A percentile compares a stretch with the other conserved stretches of the same genome.
Conservation (phyloP, 805 yeast genomes). For the Hanseniaspora valbyensis region DNA sequence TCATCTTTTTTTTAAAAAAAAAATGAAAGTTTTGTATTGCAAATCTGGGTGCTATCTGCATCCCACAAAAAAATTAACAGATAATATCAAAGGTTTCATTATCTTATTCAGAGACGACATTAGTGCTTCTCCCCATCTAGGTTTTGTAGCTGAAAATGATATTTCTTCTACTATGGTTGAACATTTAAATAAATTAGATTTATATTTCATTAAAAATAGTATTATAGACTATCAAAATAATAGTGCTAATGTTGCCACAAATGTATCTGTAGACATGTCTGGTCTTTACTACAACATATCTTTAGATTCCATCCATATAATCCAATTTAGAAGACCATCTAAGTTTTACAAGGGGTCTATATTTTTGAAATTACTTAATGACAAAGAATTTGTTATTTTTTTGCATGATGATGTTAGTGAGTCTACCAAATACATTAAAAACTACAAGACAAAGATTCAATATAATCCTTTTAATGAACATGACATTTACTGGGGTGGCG, state of each 20-base stretch:
- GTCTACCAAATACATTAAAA: conserved; percentile 55
- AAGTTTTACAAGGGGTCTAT: conserved; percentile 85
- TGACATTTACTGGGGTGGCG: conserved; percentile 84
- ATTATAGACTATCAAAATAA: conserved; percentile 35
- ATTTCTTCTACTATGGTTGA: conserved; percentile 38
- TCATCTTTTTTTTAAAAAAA: neutral
- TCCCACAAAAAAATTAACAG: conserved; percentile 59
- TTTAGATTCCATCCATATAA: conserved; percentile 43
- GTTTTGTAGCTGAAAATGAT: conserved; percentile 56
- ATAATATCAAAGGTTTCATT: conserved; percentile 71
- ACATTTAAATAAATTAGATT: conserved; percentile 34
- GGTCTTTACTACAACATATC: conserved; percentile 2
- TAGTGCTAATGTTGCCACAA: neutral
- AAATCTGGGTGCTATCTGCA: conserved; percentile 75
- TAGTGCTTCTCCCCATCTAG: conserved; percentile 35
- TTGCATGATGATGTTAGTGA: conserved; percentile 86
- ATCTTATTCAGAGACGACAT: conserved; percentile 40
- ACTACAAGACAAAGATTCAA: conserved; percentile 40
- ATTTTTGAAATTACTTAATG: conserved; percentile 56
- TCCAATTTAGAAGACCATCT: conserved; percentile 76
- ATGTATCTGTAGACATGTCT: neutral
- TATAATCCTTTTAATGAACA: conserved; percentile 61
- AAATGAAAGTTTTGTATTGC: conserved; percentile 27
- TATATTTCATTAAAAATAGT: conserved; percentile 38
- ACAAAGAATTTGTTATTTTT: conserved; percentile 69